These are phyloP conservation scores for Corymbia citriodora DNA, from an alignment of 441 rosid genomes.

Conservation along the genomic window DNA sequence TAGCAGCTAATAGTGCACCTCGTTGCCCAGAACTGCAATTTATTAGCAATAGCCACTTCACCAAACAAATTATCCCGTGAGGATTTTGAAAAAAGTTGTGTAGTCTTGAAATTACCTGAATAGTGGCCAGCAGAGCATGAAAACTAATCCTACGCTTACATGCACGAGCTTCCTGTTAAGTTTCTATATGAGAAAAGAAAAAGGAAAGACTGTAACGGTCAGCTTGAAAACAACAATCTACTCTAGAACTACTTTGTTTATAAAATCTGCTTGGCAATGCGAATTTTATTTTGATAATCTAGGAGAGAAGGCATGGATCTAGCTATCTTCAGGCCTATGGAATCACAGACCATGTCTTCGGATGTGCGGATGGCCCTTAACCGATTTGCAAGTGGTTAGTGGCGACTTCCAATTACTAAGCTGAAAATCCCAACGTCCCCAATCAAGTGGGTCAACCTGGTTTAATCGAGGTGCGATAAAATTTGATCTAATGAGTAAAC, in stretches of 20 bases:
- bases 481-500: not conserved
- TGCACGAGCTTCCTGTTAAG: not conserved
- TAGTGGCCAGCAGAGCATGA: not conserved
- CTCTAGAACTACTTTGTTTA: not conserved
- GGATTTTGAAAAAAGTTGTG: not conserved
- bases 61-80: not conserved
- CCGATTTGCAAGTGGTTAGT: not conserved
- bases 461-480: not conserved
- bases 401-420: not conserved
- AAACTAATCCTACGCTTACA: not conserved
- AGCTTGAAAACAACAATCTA: not conserved
- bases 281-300: not conserved
- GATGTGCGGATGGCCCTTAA: not conserved
- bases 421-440: not conserved
- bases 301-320: not conserved
- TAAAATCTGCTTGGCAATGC: not conserved
- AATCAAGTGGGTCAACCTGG: not conserved
- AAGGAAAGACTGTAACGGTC: not conserved
- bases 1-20: not conserved
- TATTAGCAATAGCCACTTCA: not conserved
- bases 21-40: not conserved
- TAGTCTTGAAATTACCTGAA: not conserved
- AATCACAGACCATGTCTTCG: not conserved
- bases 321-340: not conserved
- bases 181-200: not conserved